phyloP scores from a whole-genome alignment of 306 rosid genomes.

The Castanea sativa region DNA sequence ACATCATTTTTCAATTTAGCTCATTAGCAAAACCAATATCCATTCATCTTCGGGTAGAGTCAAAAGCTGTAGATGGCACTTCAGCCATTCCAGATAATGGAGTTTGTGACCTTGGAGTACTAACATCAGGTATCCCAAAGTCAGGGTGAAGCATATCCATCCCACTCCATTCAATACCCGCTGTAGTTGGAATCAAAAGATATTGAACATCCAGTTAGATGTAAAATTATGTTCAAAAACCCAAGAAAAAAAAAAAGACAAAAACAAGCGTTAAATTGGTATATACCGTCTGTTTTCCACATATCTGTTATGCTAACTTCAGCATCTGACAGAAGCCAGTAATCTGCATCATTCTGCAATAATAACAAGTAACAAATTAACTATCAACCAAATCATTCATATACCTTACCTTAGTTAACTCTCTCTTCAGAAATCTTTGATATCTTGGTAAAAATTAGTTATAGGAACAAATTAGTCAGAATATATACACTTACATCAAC shows the following conservation, averaged over 20 bases:
- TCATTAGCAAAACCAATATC: slow-evolving; percentile 14
- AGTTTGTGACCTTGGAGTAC: slow-evolving; percentile 41
- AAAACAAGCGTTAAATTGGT: slow-evolving; percentile 29
- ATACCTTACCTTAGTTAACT: neutral
- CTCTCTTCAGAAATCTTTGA: neutral
- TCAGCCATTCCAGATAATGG: slow-evolving; percentile 47
- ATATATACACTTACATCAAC: slow-evolving; percentile 67
- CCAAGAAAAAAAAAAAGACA: neutral
- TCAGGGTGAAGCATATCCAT: slow-evolving; percentile 70
- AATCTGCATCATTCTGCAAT: slow-evolving; percentile 90
- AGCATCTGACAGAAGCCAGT: slow-evolving; percentile 98
- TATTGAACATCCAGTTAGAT: slow-evolving; percentile 16
- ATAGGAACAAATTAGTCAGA: slow-evolving; percentile 4
- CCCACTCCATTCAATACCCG: slow-evolving; percentile 73
- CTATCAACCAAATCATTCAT: neutral
- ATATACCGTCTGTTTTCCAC: slow-evolving; percentile 98
- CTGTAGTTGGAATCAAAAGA: slow-evolving; percentile 52
- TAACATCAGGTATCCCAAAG: slow-evolving; percentile 49
- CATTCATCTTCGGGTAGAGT: slow-evolving; percentile 52
- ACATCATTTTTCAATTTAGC: slow-evolving; percentile 26
- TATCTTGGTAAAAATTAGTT: neutral
- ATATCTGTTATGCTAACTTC: slow-evolving; percentile 94
- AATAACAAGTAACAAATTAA: slow-evolving; percentile 2
- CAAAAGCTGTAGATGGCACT: slow-evolving; percentile 42
- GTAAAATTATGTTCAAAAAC: neutral